Percentiles rank a stretch among this genome's conserved stretches.
phyloP scores from a whole-genome alignment of 768 basidiomycete genomes.

The Boletus subparvulus region DNA sequence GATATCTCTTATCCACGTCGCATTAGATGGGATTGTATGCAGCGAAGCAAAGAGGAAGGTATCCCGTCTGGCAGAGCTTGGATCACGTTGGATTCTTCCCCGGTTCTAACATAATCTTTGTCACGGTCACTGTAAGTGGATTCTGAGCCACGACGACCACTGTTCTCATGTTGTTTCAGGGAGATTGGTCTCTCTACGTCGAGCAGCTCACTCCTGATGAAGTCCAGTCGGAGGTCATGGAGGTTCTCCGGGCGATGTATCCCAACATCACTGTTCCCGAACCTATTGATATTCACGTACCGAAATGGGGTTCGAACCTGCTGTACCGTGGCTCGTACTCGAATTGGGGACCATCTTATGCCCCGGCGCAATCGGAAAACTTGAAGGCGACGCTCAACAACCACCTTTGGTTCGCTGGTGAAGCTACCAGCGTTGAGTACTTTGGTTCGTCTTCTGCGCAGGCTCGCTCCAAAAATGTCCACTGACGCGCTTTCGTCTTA shows the following conservation, averaged over 20 bases:
- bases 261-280: conserved; percentile 51
- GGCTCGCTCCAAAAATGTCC: background rate
- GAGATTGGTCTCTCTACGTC: conserved; percentile 57
- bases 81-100: conserved; percentile 58
- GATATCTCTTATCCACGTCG: background rate
- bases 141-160: background rate
- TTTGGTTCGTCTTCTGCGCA: conserved; percentile 44
- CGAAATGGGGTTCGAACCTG: conserved; percentile 54
- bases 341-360: conserved; percentile 66
- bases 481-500: conserved; percentile 16
- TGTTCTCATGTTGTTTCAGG: conserved; percentile 34
- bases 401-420: conserved; percentile 61
- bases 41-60: conserved; percentile 54
- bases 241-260: conserved; percentile 57
- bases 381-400: conserved; percentile 50
- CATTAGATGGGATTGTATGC: conserved; percentile 50
- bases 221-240: conserved; percentile 52
- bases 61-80: conserved; percentile 67
- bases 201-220: conserved; percentile 49
- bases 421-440: conserved; percentile 56
- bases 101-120: conserved; percentile 49
- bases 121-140: conserved; percentile 25
- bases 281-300: conserved; percentile 57
- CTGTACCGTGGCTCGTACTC: conserved; percentile 49
- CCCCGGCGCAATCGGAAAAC: conserved; percentile 50